Evolutionary conservation across 2,329 filamentous ascomycete species (phyloP), one percentile per base, ranked within the genome.

Genomic region (Harringtonia lauricola): DNA sequence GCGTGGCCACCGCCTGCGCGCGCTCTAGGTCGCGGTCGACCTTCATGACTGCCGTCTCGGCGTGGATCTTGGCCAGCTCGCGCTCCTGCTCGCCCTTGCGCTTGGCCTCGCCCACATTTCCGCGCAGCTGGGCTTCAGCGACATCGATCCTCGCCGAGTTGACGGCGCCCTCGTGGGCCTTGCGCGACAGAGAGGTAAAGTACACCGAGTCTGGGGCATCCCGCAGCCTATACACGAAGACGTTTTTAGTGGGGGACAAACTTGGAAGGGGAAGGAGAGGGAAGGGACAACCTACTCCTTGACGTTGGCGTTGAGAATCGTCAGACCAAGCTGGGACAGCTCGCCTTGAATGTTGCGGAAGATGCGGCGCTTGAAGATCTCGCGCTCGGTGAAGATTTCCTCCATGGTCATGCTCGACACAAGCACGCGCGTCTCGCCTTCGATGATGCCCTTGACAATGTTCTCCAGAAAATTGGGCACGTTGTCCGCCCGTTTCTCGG

Each of bases 321-420:
- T 43, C 21, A 92, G 70, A 46, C 86, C 86, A 54, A 94, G 90
- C 53, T 89, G 81, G 50, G 82, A 73, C 2, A 94, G 72, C 59
- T 94, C 87, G 46, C 74, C 74, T 58, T 89, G 83, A 45, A 90
- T 86, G 58, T 86, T 84, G 51, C 70, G 70, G 62, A 81, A 83
- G 53, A 85, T 82, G 51, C 83, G 79, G 52, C 72, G 74, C 67
- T 90, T 60, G 42, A 61, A 61, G 13, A 58, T 53, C 49, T 61
- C 58, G 28, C 58, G 54, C 50, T 57, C 57, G 28, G 54, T 56
- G 41, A 60, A 61, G 47, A 94, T 84, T 62, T 92, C 86, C 58
- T 90, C 86, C 83, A 92, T 90, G n/a, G 85, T 89, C 84, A 94
- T 90, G 53, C 78, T 81, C 1, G 81, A 86, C 35, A 94, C 84